phyloP scores from a whole-genome alignment of 2,329 filamentous ascomycete genomes.

The Penicillium olsonii region DNA sequence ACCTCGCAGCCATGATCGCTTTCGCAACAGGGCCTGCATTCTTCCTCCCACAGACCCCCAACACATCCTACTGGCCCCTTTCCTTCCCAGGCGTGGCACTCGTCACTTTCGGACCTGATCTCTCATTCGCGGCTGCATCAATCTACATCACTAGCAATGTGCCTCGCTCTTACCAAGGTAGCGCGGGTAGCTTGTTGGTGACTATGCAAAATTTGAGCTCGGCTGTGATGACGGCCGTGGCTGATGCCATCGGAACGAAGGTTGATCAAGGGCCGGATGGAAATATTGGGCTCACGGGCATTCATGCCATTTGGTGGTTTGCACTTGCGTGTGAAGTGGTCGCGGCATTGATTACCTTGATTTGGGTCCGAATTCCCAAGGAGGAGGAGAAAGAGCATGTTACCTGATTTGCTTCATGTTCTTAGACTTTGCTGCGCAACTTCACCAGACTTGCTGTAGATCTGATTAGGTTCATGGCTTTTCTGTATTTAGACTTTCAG shows the following conservation, averaged over 20 bases:
- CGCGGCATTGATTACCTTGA: conserved; percentile 33
- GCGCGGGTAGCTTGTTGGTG: conserved; percentile 46
- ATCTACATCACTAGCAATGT: conserved; percentile 50
- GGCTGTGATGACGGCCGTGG: conserved; percentile 36
- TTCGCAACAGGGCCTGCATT: conserved; percentile 35
- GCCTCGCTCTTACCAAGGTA: conserved; percentile 45
- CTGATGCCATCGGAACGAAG: conserved; percentile 34
- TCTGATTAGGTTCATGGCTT: too few relatives aligned
- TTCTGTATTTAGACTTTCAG: too few relatives aligned
- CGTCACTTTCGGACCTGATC: conserved; percentile 47
- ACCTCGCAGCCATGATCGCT: conserved; percentile 41
- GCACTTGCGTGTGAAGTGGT: conserved; percentile 32
- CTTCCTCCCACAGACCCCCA: conserved; percentile 39
- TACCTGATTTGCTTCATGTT: conserved; percentile 6
- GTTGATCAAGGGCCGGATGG: conserved; percentile 16
- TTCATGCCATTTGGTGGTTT: conserved; percentile 43
- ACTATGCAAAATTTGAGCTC: conserved; percentile 47
- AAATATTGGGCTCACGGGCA: conserved; percentile 28
- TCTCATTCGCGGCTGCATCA: conserved; percentile 48
- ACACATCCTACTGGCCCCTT: conserved; percentile 45
- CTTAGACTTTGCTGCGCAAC: too few relatives aligned
- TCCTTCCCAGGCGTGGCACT: conserved; percentile 45
- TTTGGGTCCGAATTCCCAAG: conserved; percentile 41
- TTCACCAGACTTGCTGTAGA: too few relatives aligned
- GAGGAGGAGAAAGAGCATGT: conserved; percentile 35